These are phyloP conservation scores for Colletotrichum shisoi DNA, from an alignment of 2,329 filamentous ascomycete species.

Conservation along the genomic window DNA sequence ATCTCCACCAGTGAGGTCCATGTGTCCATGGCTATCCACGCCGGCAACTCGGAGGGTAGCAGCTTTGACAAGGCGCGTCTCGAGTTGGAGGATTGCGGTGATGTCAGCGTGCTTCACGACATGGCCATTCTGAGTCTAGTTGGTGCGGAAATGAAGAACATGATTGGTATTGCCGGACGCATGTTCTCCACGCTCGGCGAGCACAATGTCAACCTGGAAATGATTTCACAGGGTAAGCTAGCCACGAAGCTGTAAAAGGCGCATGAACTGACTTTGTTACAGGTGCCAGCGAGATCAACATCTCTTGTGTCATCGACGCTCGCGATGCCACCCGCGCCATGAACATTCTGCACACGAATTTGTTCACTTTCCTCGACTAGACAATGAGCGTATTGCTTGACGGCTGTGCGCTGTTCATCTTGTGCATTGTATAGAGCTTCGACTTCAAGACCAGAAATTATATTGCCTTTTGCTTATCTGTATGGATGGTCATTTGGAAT, in stretches of 20 bases:
- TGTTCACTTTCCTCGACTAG: conserved; percentile 92
- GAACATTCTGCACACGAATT: conserved; percentile 94
- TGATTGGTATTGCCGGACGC: conserved; percentile 88
- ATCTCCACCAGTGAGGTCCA: conserved; percentile 98
- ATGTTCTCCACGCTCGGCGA: conserved; percentile 97
- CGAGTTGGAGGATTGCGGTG: conserved; percentile 81
- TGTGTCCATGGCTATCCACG: conserved; percentile 95
- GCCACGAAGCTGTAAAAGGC: conserved; percentile 57
- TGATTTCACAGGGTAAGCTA: conserved; percentile 92
- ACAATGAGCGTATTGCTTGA: not conserved
- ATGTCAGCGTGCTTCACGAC: conserved; percentile 86
- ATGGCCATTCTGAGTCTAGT: conserved; percentile 98
- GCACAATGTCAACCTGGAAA: conserved; percentile 95
- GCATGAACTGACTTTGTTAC: conserved; percentile 41
- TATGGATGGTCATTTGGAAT: conserved; percentile 7
- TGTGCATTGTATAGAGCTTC: conserved; percentile 7
- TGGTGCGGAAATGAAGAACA: conserved; percentile 96
- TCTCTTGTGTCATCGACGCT: conserved; percentile 95
- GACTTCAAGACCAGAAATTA: conserved; percentile 18
- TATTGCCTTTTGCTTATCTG: conserved; percentile 5
- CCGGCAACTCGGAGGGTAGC: conserved; percentile 69
- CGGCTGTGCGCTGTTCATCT: not conserved
- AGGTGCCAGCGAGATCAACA: conserved; percentile 99
- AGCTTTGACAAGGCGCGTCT: conserved; percentile 72
- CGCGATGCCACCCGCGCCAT: conserved; percentile 90